Percentiles rank a stretch among this genome's conserved stretches.
Evolutionary conservation across 352 stramenopile species (phyloP).

Genomic region (Pythium myriotylum): DNA sequence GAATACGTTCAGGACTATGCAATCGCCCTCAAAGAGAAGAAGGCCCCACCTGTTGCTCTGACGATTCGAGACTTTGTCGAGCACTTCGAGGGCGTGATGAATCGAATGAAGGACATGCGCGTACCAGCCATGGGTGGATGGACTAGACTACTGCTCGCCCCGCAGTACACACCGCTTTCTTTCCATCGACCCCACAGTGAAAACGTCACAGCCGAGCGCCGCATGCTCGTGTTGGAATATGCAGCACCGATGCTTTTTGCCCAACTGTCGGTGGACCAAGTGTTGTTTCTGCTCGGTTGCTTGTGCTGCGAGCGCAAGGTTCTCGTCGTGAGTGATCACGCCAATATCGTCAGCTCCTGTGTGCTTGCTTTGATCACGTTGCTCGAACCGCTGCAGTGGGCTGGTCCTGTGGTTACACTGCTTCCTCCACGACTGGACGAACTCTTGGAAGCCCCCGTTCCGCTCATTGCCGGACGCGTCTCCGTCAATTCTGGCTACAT

Average conservation of each 20-base stretch:
- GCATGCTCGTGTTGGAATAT: slow-evolving; percentile 72
- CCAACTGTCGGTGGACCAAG: slow-evolving; percentile 74
- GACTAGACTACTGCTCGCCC: slow-evolving; percentile 63
- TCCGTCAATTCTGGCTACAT: slow-evolving; percentile 50
- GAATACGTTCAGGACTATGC: slow-evolving; percentile 37
- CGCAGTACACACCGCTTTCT: slow-evolving; percentile 58
- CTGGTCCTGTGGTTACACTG: slow-evolving; percentile 73
- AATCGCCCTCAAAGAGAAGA: slow-evolving; percentile 33
- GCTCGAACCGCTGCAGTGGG: slow-evolving; percentile 72
- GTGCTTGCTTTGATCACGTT: slow-evolving; percentile 75
- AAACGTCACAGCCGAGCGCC: slow-evolving; percentile 53
- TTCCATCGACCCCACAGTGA: slow-evolving; percentile 79
- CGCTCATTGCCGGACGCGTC: slow-evolving; percentile 76
- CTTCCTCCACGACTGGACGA: slow-evolving; percentile 69
- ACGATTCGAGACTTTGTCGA: slow-evolving; percentile 59
- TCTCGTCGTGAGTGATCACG: slow-evolving; percentile 73
- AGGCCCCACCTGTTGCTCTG: slow-evolving; percentile 32
- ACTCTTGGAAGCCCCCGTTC: slow-evolving; percentile 74
- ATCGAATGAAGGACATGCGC: slow-evolving; percentile 56
- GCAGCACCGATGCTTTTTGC: slow-evolving; percentile 71
- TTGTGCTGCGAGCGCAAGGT: slow-evolving; percentile 80
- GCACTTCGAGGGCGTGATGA: slow-evolving; percentile 67
- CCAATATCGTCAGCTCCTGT: slow-evolving; percentile 76
- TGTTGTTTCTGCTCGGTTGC: slow-evolving; percentile 75
- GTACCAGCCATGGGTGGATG: slow-evolving; percentile 78